Base-by-base conservation (phyloP, 306 rosid genomes). In the Inga oerstediana region DNA sequence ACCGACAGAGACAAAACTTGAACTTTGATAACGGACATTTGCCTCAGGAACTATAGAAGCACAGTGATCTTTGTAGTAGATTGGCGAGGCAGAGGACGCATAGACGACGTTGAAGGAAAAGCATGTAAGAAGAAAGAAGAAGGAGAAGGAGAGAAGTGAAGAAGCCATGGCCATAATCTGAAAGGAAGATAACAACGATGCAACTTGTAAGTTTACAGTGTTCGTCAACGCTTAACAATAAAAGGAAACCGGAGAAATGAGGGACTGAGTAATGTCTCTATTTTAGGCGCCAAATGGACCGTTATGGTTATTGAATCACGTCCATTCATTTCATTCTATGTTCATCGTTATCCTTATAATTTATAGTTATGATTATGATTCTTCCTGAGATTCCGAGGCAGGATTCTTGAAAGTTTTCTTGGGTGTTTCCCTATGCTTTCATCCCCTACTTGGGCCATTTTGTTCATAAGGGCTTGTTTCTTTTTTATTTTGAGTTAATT, bases 61-160 rank as follows among this genome's bases (percentile, higher is more conserved):
- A 72, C 97, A 90, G 41, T 84, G 88, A 11, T 86, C 86, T n/a
- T 83, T 58, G 77, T 84, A 89, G 14, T 81, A 27, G 82, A 54
- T 11, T 52, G 32, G 43, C 48, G 88, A 71, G 51, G 83, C 79
- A 69, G 14, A 66, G 34, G 88, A 82, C 27, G 88, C 77, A 4
- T 77, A 52, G 81, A 12, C 74, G 72, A 12, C 74, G 72, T 54
- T 80, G 74, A 79, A 34, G 74, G 62, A 58, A n/a, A 77, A 58
- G 80, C 52, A 5, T n/a, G 41, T 56, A 75, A 70, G 68, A 46
- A 79, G 69, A n/a, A 80, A 72, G 83, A 83, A 68, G 82, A 79
- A 62, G 48, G 58, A 62, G 83, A 66, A 62, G 48, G 72, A 62
- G 85, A 72, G 73, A 85, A 81, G 83, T 76, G 72, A 80, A 72